Evolutionary conservation across 2,329 filamentous ascomycete genomes (phyloP), one percentile per base, ranked within the genome.

Genomic region (Fusarium euwallaceae): DNA sequence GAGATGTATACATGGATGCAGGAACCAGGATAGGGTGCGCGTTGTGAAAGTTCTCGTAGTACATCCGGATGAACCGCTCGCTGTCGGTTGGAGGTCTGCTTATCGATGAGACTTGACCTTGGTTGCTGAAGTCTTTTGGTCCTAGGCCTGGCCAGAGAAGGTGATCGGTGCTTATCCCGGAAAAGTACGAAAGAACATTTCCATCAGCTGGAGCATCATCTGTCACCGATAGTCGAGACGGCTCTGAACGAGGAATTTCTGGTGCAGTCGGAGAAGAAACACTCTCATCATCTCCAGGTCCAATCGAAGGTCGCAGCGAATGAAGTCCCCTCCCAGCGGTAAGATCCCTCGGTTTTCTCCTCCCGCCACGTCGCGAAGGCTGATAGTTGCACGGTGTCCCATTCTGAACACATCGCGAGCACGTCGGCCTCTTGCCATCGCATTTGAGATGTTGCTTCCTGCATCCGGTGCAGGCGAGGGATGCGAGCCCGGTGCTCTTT

Each of bases 371-470:
- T 10, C 76, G 73, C 55, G 76, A 78, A 8, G 76, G 75, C 14
- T 78, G 71, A 8, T 78, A 78, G 6, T 67, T 66, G 62, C 76
- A 78, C 4, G 66, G 37, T 6, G 59, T 60, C 0, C 58, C 64
- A 0, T 66, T 60, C 14, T 74, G 66, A 22, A 51, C 58, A 36
- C 76, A 78, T 22, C 75, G 71, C 20, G 74, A 73, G 43, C 76
- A 78, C 8, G 70, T 71, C 2, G 76, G 76, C 20, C 61, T 71
- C 14, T 71, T 70, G n/a, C 63, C 76, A 43, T 78, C 76, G 43
- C 76, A 78, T 53, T 78, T 78, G 41, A 78, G 71, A 12, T 78
- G 76, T 4, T 78, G 73, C 9, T 73, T 76, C 45, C 76, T 66
- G 60, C 76, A 78, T 5, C 67, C 72, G 41, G 73, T 73, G 37